Conservation (phyloP, 495 filamentous ascomycete species). For the Trichoderma gamsii region DNA sequence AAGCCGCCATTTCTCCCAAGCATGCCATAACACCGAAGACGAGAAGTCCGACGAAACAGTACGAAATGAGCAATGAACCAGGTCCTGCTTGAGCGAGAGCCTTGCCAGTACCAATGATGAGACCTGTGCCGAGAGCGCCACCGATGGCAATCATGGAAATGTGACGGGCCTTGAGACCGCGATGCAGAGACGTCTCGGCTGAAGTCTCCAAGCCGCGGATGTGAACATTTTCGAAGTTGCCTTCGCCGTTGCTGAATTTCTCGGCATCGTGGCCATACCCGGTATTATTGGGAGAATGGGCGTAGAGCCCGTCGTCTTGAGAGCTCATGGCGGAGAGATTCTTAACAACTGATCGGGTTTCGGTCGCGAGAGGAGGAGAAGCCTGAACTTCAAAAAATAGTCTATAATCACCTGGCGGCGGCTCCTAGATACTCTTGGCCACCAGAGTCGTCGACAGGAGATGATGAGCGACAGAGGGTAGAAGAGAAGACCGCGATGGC, state of each 20-base stretch:
- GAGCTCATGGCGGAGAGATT: background rate
- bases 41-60: constrained; percentile 43
- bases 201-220: constrained; percentile 33
- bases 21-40: constrained; percentile 45
- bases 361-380: background rate
- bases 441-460: background rate
- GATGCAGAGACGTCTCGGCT: constrained; percentile 44
- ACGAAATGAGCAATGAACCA: constrained; percentile 63
- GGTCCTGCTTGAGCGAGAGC: constrained; percentile 64
- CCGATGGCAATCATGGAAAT: constrained; percentile 83
- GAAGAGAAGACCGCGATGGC: background rate
- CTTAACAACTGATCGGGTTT: background rate
- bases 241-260: background rate
- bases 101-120: constrained; percentile 50
- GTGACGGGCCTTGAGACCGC: constrained; percentile 58
- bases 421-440: background rate
- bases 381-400: background rate
- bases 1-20: constrained; percentile 58
- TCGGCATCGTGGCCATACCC: constrained; percentile 9
- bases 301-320: constrained; percentile 2
- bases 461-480: background rate
- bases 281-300: background rate
- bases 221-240: constrained; percentile 13
- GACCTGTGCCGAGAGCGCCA: constrained; percentile 71
- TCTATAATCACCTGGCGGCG: background rate